Evolutionary conservation across 768 basidiomycete genomes (phyloP).

Genomic region (Calocera viscosa): DNA sequence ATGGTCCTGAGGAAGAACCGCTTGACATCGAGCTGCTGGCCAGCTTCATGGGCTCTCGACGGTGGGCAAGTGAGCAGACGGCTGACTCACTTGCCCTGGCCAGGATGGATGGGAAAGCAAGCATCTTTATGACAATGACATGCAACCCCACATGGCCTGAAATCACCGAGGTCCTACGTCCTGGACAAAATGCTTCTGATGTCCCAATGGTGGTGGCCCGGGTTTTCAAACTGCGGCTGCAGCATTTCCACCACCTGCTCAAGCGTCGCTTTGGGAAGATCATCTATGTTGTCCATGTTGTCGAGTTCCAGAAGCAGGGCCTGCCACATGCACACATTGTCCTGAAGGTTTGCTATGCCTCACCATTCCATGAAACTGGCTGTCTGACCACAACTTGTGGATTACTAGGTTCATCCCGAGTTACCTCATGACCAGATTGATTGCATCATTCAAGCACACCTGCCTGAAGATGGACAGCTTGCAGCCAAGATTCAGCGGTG

Average conservation of each 20-base stretch:
- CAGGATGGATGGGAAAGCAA: constrained; percentile 22
- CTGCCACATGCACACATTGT: constrained; percentile 35
- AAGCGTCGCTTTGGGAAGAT: constrained; percentile 23
- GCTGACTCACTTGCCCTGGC: constrained; percentile 30
- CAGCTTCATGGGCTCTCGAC: constrained; percentile 10
- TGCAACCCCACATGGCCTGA: constrained; percentile 35
- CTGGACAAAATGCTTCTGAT: constrained; percentile 29
- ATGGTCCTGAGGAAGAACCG: neutral
- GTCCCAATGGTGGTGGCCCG: constrained; percentile 28
- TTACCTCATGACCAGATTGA: no score
- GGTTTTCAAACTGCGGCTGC: constrained; percentile 29
- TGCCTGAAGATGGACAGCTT: no score
- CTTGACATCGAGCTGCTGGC: neutral
- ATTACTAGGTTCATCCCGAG: constrained; percentile 15
- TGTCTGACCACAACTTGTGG: constrained; percentile 12
- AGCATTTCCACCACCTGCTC: constrained; percentile 25
- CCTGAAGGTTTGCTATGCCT: constrained; percentile 22
- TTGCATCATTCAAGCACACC: no score
- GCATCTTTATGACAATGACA: constrained; percentile 33
- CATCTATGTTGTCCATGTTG: constrained; percentile 26
- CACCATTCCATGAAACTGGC: constrained; percentile 18
- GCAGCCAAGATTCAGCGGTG: no score
- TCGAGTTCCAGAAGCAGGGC: constrained; percentile 36
- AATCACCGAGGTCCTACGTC: constrained; percentile 23
- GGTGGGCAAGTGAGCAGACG: constrained; percentile 1